Percentiles rank a stretch among this genome's conserved stretches.
phyloP scores from a whole-genome alignment of 2,329 filamentous ascomycete genomes.

The Leptographium wingfieldii region DNA sequence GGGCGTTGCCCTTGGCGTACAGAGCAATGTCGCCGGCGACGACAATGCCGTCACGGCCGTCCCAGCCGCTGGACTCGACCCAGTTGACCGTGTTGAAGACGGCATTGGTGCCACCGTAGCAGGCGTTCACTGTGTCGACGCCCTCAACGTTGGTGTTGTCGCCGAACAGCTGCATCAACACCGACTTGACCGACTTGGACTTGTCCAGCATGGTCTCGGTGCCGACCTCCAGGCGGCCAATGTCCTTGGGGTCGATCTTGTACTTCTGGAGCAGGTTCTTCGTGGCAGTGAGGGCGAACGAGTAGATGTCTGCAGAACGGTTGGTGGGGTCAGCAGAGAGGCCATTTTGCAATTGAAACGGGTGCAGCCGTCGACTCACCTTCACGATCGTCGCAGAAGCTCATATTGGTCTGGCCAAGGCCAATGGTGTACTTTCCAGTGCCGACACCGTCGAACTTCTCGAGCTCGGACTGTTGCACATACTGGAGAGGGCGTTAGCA shows the following conservation, averaged over 20 bases:
- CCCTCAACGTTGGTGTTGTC: slow-evolving; percentile 78
- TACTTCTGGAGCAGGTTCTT: slow-evolving; percentile 73
- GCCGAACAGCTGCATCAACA: slow-evolving; percentile 76
- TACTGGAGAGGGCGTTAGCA: slow-evolving; percentile 39
- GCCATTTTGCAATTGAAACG: background rate
- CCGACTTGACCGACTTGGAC: slow-evolving; percentile 82
- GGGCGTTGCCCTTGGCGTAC: slow-evolving; percentile 72
- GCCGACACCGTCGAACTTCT: slow-evolving; percentile 75
- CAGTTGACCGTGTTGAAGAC: slow-evolving; percentile 76
- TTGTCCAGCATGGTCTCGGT: slow-evolving; percentile 81
- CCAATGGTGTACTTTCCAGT: slow-evolving; percentile 83
- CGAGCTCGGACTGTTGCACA: slow-evolving; percentile 70
- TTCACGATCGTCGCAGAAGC: slow-evolving; percentile 82
- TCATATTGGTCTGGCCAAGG: slow-evolving; percentile 84
- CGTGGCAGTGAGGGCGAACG: slow-evolving; percentile 64
- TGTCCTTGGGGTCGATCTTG: slow-evolving; percentile 63
- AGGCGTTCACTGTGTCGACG: slow-evolving; percentile 72
- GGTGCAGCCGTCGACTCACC: slow-evolving; percentile 34
- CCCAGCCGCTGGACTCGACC: slow-evolving; percentile 79
- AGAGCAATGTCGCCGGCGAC: slow-evolving; percentile 74
- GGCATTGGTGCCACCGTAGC: slow-evolving; percentile 78
- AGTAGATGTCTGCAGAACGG: slow-evolving; percentile 62
- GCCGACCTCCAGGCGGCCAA: slow-evolving; percentile 73
- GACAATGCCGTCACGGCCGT: slow-evolving; percentile 69
- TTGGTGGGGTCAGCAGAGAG: slow-evolving; percentile 2